These are phyloP conservation scores for Whalleya microplaca DNA, from an alignment of 2,329 filamentous ascomycete genomes.

Conservation along the genomic window DNA sequence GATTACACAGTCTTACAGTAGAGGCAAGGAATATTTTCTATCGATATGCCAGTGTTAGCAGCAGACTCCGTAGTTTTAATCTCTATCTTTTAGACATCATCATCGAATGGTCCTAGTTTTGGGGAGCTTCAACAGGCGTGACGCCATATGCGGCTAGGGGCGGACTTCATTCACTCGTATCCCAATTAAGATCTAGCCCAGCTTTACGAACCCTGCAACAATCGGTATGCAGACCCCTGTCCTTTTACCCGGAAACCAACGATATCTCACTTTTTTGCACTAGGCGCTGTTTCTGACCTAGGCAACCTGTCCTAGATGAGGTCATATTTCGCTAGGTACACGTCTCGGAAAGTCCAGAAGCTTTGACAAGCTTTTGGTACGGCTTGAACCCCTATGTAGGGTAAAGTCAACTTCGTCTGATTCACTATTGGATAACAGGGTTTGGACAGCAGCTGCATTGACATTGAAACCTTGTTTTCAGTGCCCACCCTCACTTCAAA, in stretches of 20 bases:
- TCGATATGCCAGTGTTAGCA: neutral
- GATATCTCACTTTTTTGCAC: neutral
- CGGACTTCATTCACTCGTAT: slow-evolving; percentile 14
- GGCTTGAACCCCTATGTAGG: slow-evolving; percentile 1
- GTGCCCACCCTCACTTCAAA: slow-evolving; percentile 7
- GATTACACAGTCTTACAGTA: neutral
- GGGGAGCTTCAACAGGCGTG: slow-evolving; percentile 15
- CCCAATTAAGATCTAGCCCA: slow-evolving; percentile 12
- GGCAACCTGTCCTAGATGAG: slow-evolving; percentile 8
- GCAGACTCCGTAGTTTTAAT: slow-evolving; percentile 27
- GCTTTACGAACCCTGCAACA: slow-evolving; percentile 8
- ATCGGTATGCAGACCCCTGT: slow-evolving; percentile 13
- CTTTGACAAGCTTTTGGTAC: no score
- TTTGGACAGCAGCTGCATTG: slow-evolving; percentile 1
- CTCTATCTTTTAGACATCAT: slow-evolving; percentile 2
- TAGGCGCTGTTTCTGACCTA: neutral
- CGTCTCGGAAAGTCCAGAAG: neutral
- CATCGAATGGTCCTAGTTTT: slow-evolving; percentile 13
- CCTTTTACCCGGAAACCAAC: slow-evolving; percentile 8
- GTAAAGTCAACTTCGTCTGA: slow-evolving; percentile 16
- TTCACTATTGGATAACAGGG: neutral
- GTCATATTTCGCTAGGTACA: slow-evolving; percentile 13
- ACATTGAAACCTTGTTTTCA: slow-evolving; percentile 27
- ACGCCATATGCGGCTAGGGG: slow-evolving; percentile 19
- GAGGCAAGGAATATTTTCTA: neutral